Base-by-base conservation (phyloP, 2,329 filamentous ascomycete genomes). In the Fusarium heterosporum region DNA sequence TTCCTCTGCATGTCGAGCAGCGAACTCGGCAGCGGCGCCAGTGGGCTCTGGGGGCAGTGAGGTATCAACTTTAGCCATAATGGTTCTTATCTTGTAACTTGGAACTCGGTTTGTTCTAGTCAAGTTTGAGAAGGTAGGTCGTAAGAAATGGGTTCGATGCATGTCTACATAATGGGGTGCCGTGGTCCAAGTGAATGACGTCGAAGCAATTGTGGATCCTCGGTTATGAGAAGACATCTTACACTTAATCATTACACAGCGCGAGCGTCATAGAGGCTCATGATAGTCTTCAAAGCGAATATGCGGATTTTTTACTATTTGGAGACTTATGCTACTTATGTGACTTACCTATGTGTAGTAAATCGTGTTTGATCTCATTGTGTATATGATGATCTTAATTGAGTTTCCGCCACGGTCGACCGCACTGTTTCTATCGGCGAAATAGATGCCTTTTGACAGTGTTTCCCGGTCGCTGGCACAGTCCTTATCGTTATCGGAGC, bases 11-110 rank as follows among this genome's bases (percentile, higher is more conserved):
- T 87, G 84, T 11, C 76, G 68, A 13, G 78, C 78, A 1, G 82
- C 85, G 46, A 86, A 78, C 13, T 73, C 48, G 38, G 81, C 83
- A 1, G 86, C 86, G 1, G 78, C 78, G 29, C 85, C 85, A 0
- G 83, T 83, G 14, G 84, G 74, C 61, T 81, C 74, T 4, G 80
- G 74, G 4, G 79, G 80, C 10, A 87, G 76, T 2, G 80, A 80
- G 0, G 81, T 85, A 70, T 87, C 84, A 53, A 85, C 79, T 45
- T 73, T 75, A 19, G 80, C 56, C 82, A 84, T 84, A 30, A 34
- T 68, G 55, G 50, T 51, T 25, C 39, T 55, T 19, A 17, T 40
- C 4, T 5, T 43, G 8, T 16, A 30, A 0, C 26, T 46, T 16
- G 11, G 8, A 4, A 34, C 11, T 4, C 4, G 25, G 11, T 4